A percentile compares a stretch with the other conserved stretches of the same genome.
phyloP scores from a whole-genome alignment of 2,329 filamentous ascomycete genomes.

The Claviceps quebecensis region DNA sequence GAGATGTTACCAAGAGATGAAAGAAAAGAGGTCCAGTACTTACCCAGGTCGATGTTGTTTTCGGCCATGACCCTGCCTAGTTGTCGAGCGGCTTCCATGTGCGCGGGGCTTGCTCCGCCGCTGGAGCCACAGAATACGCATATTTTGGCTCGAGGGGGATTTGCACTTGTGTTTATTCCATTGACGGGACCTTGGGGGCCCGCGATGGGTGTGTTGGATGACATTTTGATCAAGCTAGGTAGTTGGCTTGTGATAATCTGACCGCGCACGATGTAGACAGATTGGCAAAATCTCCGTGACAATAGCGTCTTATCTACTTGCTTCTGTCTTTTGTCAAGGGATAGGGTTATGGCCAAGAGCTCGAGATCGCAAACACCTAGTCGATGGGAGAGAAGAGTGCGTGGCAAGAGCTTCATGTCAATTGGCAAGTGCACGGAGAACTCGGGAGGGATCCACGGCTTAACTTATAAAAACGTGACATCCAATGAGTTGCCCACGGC shows the following conservation, averaged over 20 bases:
- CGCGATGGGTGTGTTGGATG: conserved; percentile 6
- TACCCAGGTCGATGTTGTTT: conserved; percentile 62
- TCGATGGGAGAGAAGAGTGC: background rate
- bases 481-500: background rate
- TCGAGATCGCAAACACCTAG: background rate
- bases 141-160: conserved; percentile 44
- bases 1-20: background rate
- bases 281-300: background rate
- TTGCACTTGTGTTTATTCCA: conserved; percentile 9
- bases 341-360: background rate
- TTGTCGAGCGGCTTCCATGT: conserved; percentile 63
- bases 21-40: conserved; percentile 7
- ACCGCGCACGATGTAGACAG: background rate
- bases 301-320: background rate
- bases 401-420: background rate
- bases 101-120: conserved; percentile 54
- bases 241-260: background rate
- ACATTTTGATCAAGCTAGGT: conserved; percentile 2
- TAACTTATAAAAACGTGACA: too few species aligned
- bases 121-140: conserved; percentile 92
- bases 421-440: background rate
- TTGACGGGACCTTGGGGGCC: conserved; percentile 14
- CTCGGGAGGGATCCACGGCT: background rate
- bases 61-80: conserved; percentile 63
- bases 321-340: background rate